Percentiles rank a stretch among this genome's conserved stretches.
Conservation (phyloP, 768 basidiomycete genomes). For the Pulveroboletus sp. region DNA sequence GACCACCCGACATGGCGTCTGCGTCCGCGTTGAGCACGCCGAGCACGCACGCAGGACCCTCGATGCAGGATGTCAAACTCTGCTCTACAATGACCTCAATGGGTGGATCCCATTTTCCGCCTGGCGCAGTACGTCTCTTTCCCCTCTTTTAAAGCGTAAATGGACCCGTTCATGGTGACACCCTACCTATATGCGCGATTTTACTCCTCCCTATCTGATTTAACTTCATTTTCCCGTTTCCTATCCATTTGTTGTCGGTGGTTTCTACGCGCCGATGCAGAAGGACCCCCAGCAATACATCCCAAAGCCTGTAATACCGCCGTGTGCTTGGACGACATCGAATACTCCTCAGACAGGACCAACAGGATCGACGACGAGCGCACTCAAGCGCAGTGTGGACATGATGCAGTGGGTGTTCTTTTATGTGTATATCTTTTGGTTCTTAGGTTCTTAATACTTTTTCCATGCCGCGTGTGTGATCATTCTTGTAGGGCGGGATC, state of each 20-base stretch:
- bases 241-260: neutral
- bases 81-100: conserved; percentile 24
- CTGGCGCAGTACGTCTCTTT: conserved; percentile 37
- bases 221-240: no score
- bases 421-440: no score
- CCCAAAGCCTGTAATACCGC: conserved; percentile 1
- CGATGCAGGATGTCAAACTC: neutral
- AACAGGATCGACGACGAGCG: neutral
- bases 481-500: conserved; percentile 12
- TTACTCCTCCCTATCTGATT: neutral
- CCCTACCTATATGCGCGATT: conserved; percentile 5
- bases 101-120: conserved; percentile 48
- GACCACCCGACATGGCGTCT: neutral
- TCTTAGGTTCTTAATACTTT: no score
- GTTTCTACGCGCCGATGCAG: conserved; percentile 11
- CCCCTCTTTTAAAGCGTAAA: neutral
- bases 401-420: conserved; percentile 26
- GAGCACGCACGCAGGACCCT: neutral
- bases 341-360: conserved; percentile 2
- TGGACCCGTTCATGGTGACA: neutral
- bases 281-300: neutral
- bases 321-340: conserved; percentile 7
- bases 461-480: neutral
- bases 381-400: conserved; percentile 34
- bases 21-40: conserved; percentile 5